Percentiles rank a stretch among this genome's conserved stretches.
phyloP scores from a whole-genome alignment of 2,329 filamentous ascomycete species.

The Fusarium camptoceras region DNA sequence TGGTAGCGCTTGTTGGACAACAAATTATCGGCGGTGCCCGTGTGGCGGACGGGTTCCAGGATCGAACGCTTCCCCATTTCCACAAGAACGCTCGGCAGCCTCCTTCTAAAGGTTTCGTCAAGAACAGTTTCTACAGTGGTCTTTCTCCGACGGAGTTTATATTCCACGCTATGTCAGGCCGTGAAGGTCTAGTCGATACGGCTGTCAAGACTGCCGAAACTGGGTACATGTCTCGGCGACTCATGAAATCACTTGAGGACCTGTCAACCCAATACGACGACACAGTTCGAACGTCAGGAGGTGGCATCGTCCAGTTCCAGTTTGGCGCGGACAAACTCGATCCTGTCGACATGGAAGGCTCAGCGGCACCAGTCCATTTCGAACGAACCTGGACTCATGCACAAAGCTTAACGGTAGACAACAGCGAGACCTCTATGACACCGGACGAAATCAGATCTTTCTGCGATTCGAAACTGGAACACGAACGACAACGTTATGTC shows the following conservation, averaged over 20 bases:
- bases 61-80: constrained; percentile 94
- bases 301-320: constrained; percentile 93
- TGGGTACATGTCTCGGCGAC: constrained; percentile 96
- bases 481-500: constrained; percentile 73
- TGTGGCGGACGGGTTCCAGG: constrained; percentile 96
- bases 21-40: constrained; percentile 96
- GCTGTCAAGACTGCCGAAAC: constrained; percentile 99
- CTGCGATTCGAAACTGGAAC: constrained; percentile 74
- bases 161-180: constrained; percentile 97
- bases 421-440: constrained; percentile 77
- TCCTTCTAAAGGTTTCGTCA: constrained; percentile 96
- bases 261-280: constrained; percentile 93
- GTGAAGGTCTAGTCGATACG: constrained; percentile 98
- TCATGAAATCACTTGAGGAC: constrained; percentile 99
- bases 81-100: constrained; percentile 91
- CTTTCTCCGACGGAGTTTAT: constrained; percentile 92
- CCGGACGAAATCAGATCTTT: constrained; percentile 79
- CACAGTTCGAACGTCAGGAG: constrained; percentile 91
- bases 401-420: constrained; percentile 81
- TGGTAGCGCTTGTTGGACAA: constrained; percentile 97
- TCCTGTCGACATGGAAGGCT: constrained; percentile 97
- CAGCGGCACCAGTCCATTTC: constrained; percentile 91
- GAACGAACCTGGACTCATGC: constrained; percentile 88
- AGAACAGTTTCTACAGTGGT: constrained; percentile 96
- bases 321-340: constrained; percentile 97